Percentiles rank a stretch among this genome's conserved stretches.
These are phyloP conservation scores for Fraxinus excelsior DNA, from an alignment of 257 asterid genomes.

Conservation along the genomic window DNA sequence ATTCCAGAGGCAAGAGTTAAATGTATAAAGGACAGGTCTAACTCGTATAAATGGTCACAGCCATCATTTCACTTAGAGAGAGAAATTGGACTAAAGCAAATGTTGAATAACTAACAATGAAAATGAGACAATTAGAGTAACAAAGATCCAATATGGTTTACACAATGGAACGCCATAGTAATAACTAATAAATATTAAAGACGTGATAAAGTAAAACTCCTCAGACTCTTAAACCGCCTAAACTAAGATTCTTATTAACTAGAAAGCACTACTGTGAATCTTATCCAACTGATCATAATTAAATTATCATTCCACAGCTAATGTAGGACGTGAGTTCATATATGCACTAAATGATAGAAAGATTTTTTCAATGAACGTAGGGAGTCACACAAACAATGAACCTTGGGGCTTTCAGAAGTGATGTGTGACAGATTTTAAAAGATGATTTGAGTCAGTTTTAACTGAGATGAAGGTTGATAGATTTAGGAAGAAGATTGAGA, in stretches of 20 bases:
- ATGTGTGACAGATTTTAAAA: neutral
- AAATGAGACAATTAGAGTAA: neutral
- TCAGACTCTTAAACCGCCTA: neutral
- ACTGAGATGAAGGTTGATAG: neutral
- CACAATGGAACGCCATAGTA: neutral
- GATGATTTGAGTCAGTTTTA: neutral
- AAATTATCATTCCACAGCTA: neutral
- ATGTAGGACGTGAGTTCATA: neutral
- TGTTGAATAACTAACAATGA: neutral
- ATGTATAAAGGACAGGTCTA: neutral
- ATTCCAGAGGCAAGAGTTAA: neutral
- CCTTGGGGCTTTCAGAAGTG: neutral
- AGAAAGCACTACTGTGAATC: neutral
- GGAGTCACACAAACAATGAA: neutral
- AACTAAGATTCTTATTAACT: neutral
- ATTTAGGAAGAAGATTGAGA: neutral
- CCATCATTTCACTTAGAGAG: neutral
- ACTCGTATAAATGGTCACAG: neutral
- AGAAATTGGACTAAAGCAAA: neutral
- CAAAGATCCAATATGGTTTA: neutral
- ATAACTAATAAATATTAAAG: neutral
- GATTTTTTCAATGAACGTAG: neutral
- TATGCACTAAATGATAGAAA: neutral
- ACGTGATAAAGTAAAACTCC: neutral
- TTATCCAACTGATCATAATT: neutral